Evolutionary conservation across 106 monocot species (phyloP).

Genomic region (Ottelia alismoides): DNA sequence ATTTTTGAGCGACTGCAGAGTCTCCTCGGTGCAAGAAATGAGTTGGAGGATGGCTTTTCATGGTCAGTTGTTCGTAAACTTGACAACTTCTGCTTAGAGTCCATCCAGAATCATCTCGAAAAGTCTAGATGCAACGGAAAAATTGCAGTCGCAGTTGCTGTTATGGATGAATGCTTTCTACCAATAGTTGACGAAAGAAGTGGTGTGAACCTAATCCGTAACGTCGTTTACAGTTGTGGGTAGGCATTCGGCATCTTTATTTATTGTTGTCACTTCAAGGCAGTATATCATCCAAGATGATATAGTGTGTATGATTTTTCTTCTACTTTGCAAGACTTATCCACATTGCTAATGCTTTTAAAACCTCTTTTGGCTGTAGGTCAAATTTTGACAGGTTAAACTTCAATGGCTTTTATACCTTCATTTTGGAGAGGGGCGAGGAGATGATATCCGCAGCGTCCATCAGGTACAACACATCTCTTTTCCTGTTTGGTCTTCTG

Average conservation of each 20-base stretch:
- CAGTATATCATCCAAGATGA: no score
- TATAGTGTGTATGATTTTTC: no score
- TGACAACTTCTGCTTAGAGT: conserved; percentile 25
- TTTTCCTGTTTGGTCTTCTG: background rate
- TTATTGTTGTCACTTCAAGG: background rate
- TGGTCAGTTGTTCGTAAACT: conserved; percentile 48
- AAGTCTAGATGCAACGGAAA: conserved; percentile 60
- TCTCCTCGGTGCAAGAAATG: conserved; percentile 46
- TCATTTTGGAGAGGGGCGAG: conserved; percentile 77
- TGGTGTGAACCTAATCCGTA: conserved; percentile 72
- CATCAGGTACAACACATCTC: conserved; percentile 42
- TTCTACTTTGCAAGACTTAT: no score
- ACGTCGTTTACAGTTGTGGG: conserved; percentile 65
- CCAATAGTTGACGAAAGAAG: conserved; percentile 65
- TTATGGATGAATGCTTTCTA: conserved; percentile 83
- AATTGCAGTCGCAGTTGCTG: conserved; percentile 55
- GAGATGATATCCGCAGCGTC: conserved; percentile 88
- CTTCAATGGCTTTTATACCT: conserved; percentile 77
- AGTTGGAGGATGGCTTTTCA: conserved; percentile 53
- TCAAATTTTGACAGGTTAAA: conserved; percentile 81
- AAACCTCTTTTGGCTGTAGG: no score
- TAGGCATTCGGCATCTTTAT: conserved; percentile 15
- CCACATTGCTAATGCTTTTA: no score
- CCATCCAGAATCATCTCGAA: conserved; percentile 1
- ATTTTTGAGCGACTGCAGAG: conserved; percentile 35